Evolutionary conservation across 2,329 filamentous ascomycete genomes (phyloP).

Genomic region (Cytospora paraplurivora): DNA sequence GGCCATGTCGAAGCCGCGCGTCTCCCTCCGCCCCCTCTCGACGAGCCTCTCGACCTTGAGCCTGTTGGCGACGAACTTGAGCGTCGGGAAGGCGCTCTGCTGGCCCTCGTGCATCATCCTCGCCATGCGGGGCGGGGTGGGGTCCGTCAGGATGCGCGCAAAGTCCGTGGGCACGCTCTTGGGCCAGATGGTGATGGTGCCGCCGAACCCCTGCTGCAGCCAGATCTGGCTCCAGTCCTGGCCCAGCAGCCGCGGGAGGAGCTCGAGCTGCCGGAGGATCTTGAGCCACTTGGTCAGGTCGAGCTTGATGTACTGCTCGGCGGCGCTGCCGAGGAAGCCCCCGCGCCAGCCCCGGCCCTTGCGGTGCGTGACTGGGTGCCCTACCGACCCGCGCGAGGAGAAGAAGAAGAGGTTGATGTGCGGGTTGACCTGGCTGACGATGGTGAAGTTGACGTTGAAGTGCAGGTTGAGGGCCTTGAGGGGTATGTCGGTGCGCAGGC

Average conservation of each 20-base stretch:
- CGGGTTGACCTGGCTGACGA: conserved; percentile 87
- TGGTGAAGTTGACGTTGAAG: conserved; percentile 98
- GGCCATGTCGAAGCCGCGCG: conserved; percentile 45
- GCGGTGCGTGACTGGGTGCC: conserved; percentile 90
- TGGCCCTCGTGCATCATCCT: conserved; percentile 90
- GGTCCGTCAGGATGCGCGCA: conserved; percentile 82
- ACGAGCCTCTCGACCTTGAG: conserved; percentile 77
- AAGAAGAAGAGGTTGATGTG: conserved; percentile 99
- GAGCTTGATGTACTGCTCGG: conserved; percentile 93
- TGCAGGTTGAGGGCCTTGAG: conserved; percentile 92
- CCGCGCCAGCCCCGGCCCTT: conserved; percentile 93
- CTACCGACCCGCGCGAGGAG: conserved; percentile 87
- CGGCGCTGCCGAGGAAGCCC: conserved; percentile 87
- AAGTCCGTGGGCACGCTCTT: conserved; percentile 80
- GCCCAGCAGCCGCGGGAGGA: conserved; percentile 84
- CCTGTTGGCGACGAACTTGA: conserved; percentile 88
- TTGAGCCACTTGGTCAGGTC: conserved; percentile 98
- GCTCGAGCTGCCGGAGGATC: conserved; percentile 87
- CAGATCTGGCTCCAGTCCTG: conserved; percentile 98
- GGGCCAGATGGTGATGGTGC: conserved; percentile 96
- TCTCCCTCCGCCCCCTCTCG: conserved; percentile 60
- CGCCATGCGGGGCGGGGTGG: conserved; percentile 71
- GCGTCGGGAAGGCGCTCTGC: conserved; percentile 84
- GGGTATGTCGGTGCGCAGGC: conserved; percentile 90
- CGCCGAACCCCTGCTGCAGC: conserved; percentile 84